These are phyloP conservation scores for Epichloe uncinata DNA, from an alignment of 2,329 filamentous ascomycete genomes.

Conservation along the genomic window DNA sequence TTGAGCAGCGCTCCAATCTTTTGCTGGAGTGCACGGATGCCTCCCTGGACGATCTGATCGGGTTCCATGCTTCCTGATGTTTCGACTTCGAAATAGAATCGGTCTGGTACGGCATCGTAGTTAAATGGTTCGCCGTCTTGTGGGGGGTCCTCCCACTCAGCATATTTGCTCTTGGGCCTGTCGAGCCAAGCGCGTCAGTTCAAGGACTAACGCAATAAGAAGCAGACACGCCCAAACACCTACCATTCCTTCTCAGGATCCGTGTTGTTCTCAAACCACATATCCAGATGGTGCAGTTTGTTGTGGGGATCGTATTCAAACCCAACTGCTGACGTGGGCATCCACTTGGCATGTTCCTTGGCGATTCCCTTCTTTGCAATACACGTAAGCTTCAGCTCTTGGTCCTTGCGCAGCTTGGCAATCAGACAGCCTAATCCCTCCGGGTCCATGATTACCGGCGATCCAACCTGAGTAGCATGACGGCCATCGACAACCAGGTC, in stretches of 20 bases:
- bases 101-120: slow-evolving; percentile 70
- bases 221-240: slow-evolving; percentile 15
- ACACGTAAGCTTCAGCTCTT: slow-evolving; percentile 81
- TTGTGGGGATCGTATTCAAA: slow-evolving; percentile 99
- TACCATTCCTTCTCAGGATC: slow-evolving; percentile 77
- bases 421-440: slow-evolving; percentile 75
- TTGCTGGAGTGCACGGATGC: slow-evolving; percentile 76
- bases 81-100: slow-evolving; percentile 92
- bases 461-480: slow-evolving; percentile 64
- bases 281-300: slow-evolving; percentile 79
- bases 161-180: slow-evolving; percentile 73
- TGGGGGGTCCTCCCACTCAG: slow-evolving; percentile 66
- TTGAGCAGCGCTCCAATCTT: slow-evolving; percentile 75
- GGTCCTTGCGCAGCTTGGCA: slow-evolving; percentile 76
- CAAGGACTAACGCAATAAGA: background rate
- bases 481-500: slow-evolving; percentile 64
- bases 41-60: slow-evolving; percentile 76
- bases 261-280: slow-evolving; percentile 75
- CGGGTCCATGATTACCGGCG: slow-evolving; percentile 71
- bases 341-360: slow-evolving; percentile 98
- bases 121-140: slow-evolving; percentile 80
- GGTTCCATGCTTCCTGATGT: slow-evolving; percentile 78
- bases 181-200: background rate
- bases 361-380: slow-evolving; percentile 97
- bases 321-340: slow-evolving; percentile 77